phyloP scores from a whole-genome alignment of 2,329 filamentous ascomycete genomes.

The Arachnopeziza araneosa region DNA sequence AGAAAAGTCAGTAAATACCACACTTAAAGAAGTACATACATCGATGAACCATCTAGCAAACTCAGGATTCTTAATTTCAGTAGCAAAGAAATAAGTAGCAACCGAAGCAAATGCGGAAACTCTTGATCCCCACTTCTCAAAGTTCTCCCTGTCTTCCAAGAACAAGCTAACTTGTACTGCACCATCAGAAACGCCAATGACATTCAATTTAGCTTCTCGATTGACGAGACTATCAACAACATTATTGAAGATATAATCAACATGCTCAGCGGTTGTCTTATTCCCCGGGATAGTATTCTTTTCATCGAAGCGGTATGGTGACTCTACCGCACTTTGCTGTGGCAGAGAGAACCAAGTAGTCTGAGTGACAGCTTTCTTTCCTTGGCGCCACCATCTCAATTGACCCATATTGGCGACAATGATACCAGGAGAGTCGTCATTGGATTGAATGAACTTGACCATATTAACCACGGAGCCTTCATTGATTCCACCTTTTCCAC shows the following conservation, averaged over 20 bases:
- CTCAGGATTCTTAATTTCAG: slow-evolving; percentile 36
- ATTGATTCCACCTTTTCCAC: slow-evolving; percentile 59
- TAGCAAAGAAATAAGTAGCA: slow-evolving; percentile 39
- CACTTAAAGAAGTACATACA: neutral
- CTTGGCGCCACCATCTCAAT: slow-evolving; percentile 67
- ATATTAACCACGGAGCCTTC: slow-evolving; percentile 66
- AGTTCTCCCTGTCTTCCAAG: slow-evolving; percentile 50
- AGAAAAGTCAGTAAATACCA: slow-evolving; percentile 10
- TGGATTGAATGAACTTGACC: slow-evolving; percentile 40
- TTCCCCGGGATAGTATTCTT: slow-evolving; percentile 60
- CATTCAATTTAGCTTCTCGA: slow-evolving; percentile 52
- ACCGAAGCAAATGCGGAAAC: slow-evolving; percentile 46
- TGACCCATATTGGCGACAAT: slow-evolving; percentile 76
- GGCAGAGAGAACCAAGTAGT: slow-evolving; percentile 53
- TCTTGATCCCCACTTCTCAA: slow-evolving; percentile 38
- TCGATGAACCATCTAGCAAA: slow-evolving; percentile 47
- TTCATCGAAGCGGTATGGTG: slow-evolving; percentile 44
- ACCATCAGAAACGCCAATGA: slow-evolving; percentile 67
- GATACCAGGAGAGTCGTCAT: slow-evolving; percentile 47
- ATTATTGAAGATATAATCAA: slow-evolving; percentile 59
- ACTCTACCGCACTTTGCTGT: slow-evolving; percentile 57
- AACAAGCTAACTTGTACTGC: slow-evolving; percentile 53
- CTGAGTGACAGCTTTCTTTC: slow-evolving; percentile 53
- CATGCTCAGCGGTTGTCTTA: slow-evolving; percentile 51
- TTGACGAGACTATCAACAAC: slow-evolving; percentile 48